Percentiles rank a stretch among this genome's conserved stretches.
phyloP scores from a whole-genome alignment of 225 moss, liverwort and hornwort genomes.

The Asterella californica region DNA sequence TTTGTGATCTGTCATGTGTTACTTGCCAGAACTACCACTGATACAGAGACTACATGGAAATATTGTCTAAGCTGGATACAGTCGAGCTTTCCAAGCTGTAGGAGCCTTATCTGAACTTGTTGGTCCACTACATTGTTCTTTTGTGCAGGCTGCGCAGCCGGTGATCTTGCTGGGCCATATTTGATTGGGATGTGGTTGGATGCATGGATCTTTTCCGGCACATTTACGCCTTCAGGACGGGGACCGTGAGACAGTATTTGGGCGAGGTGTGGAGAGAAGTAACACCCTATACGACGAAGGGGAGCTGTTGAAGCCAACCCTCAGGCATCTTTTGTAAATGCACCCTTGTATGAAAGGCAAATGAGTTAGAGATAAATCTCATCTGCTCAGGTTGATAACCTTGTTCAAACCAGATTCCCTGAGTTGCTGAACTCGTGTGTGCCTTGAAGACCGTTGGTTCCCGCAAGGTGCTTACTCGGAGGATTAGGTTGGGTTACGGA shows the following conservation, averaged over 20 bases:
- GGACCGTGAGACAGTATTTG: constrained; percentile 9
- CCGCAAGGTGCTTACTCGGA: not conserved
- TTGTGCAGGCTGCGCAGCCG: constrained; percentile 75
- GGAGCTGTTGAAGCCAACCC: not conserved
- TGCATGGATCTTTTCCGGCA: constrained; percentile 85
- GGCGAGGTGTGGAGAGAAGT: not conserved
- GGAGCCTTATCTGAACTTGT: not conserved
- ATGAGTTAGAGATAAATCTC: constrained; percentile 8
- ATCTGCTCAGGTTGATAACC: not conserved
- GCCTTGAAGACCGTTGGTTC: not conserved
- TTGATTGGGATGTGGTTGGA: constrained; percentile 86
- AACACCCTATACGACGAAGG: not conserved
- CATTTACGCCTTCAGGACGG: constrained; percentile 47
- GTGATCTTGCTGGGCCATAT: constrained; percentile 93
- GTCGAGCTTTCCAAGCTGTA: not conserved
- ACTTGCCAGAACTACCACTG: not conserved
- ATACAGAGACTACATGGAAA: not conserved
- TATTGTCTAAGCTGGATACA: not conserved
- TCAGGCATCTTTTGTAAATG: not conserved
- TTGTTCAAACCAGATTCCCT: not conserved
- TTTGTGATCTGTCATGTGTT: not conserved
- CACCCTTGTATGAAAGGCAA: not conserved
- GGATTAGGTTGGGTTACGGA: not conserved
- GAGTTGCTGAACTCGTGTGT: not conserved
- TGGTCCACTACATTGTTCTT: not conserved